Evolutionary conservation across 1,139 yeast genomes (phyloP).

Genomic region (Diutina siamensis): DNA sequence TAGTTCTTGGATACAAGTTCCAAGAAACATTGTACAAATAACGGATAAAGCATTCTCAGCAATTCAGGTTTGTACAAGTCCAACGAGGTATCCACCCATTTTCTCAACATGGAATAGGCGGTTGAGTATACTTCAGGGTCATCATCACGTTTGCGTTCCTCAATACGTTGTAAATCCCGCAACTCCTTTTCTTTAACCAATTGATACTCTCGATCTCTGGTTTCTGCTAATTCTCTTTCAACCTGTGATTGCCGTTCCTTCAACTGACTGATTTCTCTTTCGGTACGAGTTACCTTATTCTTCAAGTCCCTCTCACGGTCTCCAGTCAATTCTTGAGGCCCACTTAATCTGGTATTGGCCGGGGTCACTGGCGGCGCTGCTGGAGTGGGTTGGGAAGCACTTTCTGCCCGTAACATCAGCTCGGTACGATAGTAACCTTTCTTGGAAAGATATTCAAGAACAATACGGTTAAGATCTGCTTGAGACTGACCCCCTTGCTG

Average conservation of each 20-base stretch:
- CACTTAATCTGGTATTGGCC: slow-evolving; percentile 28
- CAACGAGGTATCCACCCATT: slow-evolving; percentile 86
- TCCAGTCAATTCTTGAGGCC: slow-evolving; percentile 19
- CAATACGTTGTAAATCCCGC: slow-evolving; percentile 31
- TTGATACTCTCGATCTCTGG: slow-evolving; percentile 29
- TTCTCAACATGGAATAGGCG: slow-evolving; percentile 69
- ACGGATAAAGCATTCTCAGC: slow-evolving; percentile 73
- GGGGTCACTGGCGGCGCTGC: slow-evolving; percentile 40
- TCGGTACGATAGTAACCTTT: slow-evolving; percentile 94
- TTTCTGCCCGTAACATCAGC: slow-evolving; percentile 84
- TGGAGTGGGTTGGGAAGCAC: slow-evolving; percentile 54
- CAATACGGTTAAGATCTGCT: slow-evolving; percentile 81
- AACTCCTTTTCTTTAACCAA: slow-evolving; percentile 31
- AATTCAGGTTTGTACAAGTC: slow-evolving; percentile 90
- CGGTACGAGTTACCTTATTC: slow-evolving; percentile 6
- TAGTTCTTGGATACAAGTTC: slow-evolving; percentile 61
- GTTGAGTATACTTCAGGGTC: slow-evolving; percentile 65
- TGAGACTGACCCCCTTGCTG: slow-evolving; percentile 28
- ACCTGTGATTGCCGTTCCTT: slow-evolving; percentile 24
- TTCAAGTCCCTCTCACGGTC: background rate
- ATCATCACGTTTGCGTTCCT: slow-evolving; percentile 27
- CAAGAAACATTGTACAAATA: slow-evolving; percentile 79
- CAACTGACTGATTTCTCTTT: slow-evolving; percentile 28
- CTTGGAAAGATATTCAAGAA: slow-evolving; percentile 80
- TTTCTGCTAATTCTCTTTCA: slow-evolving; percentile 28